Base-by-base conservation (phyloP, 306 rosid genomes). In the Quercus glauca region DNA sequence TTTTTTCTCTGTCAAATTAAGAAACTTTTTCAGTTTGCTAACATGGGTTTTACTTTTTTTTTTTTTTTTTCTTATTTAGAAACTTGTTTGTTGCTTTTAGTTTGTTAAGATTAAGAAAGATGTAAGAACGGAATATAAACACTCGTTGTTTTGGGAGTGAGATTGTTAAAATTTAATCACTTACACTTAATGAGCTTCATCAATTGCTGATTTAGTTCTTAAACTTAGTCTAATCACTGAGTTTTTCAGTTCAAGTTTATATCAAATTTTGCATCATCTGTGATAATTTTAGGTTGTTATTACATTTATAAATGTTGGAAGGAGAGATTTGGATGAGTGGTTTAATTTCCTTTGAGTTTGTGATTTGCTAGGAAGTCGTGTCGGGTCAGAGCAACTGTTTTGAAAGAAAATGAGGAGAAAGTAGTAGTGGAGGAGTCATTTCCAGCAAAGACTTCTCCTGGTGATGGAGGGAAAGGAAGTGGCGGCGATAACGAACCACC, bases 391-490 rank as follows among this genome's bases (percentile, higher is more conserved):
- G 97, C 98, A 19, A 86, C 93, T 67, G 71, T 86, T 10, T 58
- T 91, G 3, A 90, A 93, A 79, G 97, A 95, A 64, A 85, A 89
- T 19, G 92, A 91, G 80, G 86, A 92, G 57, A 85, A 90, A 71
- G 92, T 94, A 64, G 74, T 51, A 28, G 76, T 87, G 29, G 88
- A 83, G 80, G 91, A 90, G 5, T 85, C 94, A 2, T 73, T 87
- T 37, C 96, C 91, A 15, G 81, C 90, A 28, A 89, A 86, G 86
- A 55, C 83, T 60, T 79, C 83, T 83, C 79, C 88, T 41, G 61
- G 60, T 2, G 88, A 89, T 41, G 57, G 85, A 26, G 61, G 75
- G 45, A 78, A 60, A 63, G 71, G 75, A 28, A 59, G 61, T 70
- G 77, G 56, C 13, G 65, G 14, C 8, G 80, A 76, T 25, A 78